Conservation (phyloP, 108 stramenopile genomes). For the Pseudonitzschia delicatissima region DNA sequence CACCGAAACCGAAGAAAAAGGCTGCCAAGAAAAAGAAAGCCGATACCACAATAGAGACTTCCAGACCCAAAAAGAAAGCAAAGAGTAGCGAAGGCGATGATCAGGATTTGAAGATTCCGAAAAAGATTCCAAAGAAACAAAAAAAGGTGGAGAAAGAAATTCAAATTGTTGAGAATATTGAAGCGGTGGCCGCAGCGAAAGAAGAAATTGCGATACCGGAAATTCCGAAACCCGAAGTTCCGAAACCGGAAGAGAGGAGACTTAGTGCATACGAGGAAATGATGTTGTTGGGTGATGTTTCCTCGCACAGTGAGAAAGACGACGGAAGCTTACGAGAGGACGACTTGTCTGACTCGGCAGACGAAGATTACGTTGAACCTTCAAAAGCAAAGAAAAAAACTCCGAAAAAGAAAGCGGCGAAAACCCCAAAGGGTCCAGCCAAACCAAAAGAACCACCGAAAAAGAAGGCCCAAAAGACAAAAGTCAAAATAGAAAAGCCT, state of each 20-base stretch:
- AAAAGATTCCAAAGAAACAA: not conserved
- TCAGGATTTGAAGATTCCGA: not conserved
- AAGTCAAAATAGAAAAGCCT: conserved; percentile 22
- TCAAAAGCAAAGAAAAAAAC: conserved; percentile 14
- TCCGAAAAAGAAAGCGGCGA: conserved; percentile 3
- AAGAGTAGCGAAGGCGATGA: not conserved
- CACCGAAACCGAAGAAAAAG: conserved; percentile 17
- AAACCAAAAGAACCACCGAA: conserved; percentile 16
- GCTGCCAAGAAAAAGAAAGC: conserved; percentile 10
- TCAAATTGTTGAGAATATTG: not conserved
- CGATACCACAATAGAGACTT: not conserved
- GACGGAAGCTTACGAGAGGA: conserved; percentile 24
- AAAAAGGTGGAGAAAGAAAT: not conserved
- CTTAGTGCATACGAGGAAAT: conserved; percentile 18
- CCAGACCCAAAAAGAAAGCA: conserved; percentile 8
- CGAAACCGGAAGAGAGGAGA: not conserved
- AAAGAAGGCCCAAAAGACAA: conserved; percentile 19
- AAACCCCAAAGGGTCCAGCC: not conserved
- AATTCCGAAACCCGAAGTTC: not conserved
- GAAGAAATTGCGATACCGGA: not conserved
- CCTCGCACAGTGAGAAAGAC: conserved; percentile 16
- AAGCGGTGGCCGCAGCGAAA: not conserved
- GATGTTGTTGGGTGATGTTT: conserved; percentile 15
- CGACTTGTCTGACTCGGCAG: conserved; percentile 16
- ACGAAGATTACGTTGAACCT: conserved; percentile 6